Evolutionary conservation across 495 filamentous ascomycete species (phyloP), one percentile per base, ranked within the genome.

Genomic region (Aspergillus coremiiformis): DNA sequence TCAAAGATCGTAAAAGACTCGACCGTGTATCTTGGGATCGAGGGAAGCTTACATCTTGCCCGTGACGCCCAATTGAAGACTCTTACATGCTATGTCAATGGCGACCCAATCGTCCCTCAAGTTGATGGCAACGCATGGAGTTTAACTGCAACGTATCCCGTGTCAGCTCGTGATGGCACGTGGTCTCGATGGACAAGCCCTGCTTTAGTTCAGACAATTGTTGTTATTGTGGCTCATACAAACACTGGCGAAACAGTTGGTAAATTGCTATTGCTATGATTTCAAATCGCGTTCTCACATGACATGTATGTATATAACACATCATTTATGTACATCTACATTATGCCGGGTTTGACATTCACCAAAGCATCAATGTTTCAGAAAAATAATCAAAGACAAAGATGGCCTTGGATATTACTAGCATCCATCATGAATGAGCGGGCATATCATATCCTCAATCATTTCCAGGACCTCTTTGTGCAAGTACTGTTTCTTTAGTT

Each of bases 101-200:
- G 67, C 4, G 49, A 66, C 2, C 33, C 50, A n/a, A 60, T 62
- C 21, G 52, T 60, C 11, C 44, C 49, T 10, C 27, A 33, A 7
- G 21, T 60, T 8, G 46, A 62, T 8, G 56, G 43, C 2, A 44
- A 35, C 4, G 39, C 30, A 33, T 68, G 62, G 66, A 58, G 32
- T 19, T 17, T 65, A 4, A 27, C 11, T 6, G 41, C 55, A 9
- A 57, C 55, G n/a, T 67, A 67, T 39, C 57, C 62, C 21, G 32
- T 23, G 9, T 63, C 66, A 15, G 51, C 63, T 15, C 57, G 66
- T 53, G 67, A 66, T 27, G 48, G 35, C 19, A 52, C 32, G 22
- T 70, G 66, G 67, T 39, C 59, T 22, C 55, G 53, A 45, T 70
- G 67, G 67, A 30, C 53, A 8, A 66, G 63, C 37, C 67, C 67